Conservation (phyloP, 768 basidiomycete species). For the Lentinus tigrinus region DNA sequence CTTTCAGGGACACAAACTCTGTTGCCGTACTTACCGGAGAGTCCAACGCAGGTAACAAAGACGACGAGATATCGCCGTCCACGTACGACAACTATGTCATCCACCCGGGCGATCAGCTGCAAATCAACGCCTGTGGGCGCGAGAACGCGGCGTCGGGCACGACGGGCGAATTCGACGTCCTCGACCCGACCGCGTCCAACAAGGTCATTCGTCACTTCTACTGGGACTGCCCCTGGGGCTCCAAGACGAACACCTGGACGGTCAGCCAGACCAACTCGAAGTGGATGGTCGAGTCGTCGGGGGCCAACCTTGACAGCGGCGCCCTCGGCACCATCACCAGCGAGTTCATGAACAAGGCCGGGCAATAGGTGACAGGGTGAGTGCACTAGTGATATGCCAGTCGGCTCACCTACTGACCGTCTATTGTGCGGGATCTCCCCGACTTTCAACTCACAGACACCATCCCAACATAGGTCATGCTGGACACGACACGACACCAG, state of each 20-base stretch:
- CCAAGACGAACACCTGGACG: constrained; percentile 6
- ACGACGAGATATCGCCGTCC: constrained; percentile 1
- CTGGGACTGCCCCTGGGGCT: constrained; percentile 15
- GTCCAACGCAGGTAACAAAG: not conserved
- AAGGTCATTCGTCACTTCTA: constrained; percentile 5
- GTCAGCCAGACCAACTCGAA: not conserved
- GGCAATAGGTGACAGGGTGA: too few species aligned
- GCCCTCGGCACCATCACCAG: constrained; percentile 5
- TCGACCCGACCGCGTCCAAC: not conserved
- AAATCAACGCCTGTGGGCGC: constrained; percentile 11
- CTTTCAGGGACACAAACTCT: not conserved
- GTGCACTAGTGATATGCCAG: too few species aligned
- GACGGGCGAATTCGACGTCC: constrained; percentile 8
- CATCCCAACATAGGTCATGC: too few species aligned
- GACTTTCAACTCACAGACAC: too few species aligned
- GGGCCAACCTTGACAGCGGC: constrained; percentile 4
- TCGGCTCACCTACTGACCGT: too few species aligned
- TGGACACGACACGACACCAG: too few species aligned
- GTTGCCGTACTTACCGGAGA: not conserved
- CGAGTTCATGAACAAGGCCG: not conserved
- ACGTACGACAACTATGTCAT: constrained; percentile 1
- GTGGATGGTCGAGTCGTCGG: not conserved
- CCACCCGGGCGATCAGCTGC: not conserved
- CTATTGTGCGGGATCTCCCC: too few species aligned
- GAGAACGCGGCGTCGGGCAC: constrained; percentile 6